phyloP scores from a whole-genome alignment of 2,329 filamentous ascomycete genomes.

The Neobulgaria alba region DNA sequence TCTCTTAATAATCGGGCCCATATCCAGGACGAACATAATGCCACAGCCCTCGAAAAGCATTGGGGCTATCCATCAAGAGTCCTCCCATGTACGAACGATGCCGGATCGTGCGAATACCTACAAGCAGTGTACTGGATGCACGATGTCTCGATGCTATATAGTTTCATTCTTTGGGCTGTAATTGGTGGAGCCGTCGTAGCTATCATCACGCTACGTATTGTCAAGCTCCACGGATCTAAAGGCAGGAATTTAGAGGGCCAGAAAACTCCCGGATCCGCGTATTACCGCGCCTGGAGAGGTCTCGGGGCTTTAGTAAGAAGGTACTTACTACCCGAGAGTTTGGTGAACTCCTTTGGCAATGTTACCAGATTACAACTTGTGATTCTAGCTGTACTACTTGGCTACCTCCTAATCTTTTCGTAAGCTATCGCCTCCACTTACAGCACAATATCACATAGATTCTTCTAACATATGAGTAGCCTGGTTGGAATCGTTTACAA shows the following conservation, averaged over 20 bases:
- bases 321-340: constrained; percentile 53
- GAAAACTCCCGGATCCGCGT: constrained; percentile 7
- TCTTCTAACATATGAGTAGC: constrained; percentile 12
- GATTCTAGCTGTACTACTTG: constrained; percentile 46
- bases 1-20: too few species aligned
- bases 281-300: too few species aligned
- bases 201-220: not conserved
- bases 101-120: constrained; percentile 49
- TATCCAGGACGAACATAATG: constrained; percentile 1
- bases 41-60: not conserved
- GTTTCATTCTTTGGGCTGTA: constrained; percentile 47
- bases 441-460: not conserved
- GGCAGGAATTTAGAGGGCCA: constrained; percentile 4
- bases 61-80: not conserved
- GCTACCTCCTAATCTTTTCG: constrained; percentile 58
- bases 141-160: constrained; percentile 46
- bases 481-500: constrained; percentile 60
- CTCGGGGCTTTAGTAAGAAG: constrained; percentile 15
- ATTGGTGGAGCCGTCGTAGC: constrained; percentile 32
- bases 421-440: constrained; percentile 30
- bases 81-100: constrained; percentile 42
- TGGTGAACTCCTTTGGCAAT: constrained; percentile 52
- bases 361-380: constrained; percentile 61
- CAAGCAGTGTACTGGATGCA: constrained; percentile 46
- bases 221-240: not conserved